Evolutionary conservation across 805 yeast genomes (phyloP).

Genomic region (Schizosaccharomyces cryophilus): DNA sequence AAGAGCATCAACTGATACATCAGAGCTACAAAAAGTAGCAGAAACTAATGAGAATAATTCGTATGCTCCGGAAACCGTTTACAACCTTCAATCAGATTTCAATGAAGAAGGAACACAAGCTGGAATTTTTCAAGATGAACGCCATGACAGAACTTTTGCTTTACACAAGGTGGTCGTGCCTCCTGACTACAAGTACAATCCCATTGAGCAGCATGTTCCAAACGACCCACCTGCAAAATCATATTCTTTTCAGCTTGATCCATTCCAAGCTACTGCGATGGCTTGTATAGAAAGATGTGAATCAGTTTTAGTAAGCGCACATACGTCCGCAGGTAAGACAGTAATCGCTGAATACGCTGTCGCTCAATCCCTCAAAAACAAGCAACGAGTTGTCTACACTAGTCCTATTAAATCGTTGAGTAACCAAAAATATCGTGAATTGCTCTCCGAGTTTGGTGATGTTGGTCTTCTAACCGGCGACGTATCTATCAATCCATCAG

Average conservation of each 20-base stretch:
- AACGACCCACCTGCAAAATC: conserved; percentile 50
- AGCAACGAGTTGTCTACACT: conserved; percentile 82
- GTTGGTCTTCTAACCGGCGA: conserved; percentile 99
- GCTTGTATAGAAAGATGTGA: conserved; percentile 88
- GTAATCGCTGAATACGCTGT: conserved; percentile 94
- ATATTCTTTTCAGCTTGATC: conserved; percentile 82
- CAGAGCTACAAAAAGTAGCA: too few relatives aligned
- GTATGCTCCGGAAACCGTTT: too few relatives aligned
- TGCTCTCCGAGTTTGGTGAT: conserved; percentile 78
- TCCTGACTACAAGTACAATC: conserved; percentile 64
- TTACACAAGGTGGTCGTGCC: conserved; percentile 87
- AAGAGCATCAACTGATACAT: too few relatives aligned
- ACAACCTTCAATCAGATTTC: too few relatives aligned
- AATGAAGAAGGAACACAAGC: too few relatives aligned
- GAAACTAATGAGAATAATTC: too few relatives aligned
- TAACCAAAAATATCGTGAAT: conserved; percentile 79
- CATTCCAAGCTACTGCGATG: conserved; percentile 89
- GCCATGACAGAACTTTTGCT: not conserved
- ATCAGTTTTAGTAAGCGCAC: conserved; percentile 89
- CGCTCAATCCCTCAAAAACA: conserved; percentile 75
- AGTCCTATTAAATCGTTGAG: conserved; percentile 88
- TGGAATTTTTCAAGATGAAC: not conserved
- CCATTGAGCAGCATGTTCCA: conserved; percentile 70
- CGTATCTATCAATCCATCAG: conserved; percentile 93
- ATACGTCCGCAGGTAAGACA: conserved; percentile 91